Evolutionary conservation across 306 rosid genomes (phyloP), one percentile per base, ranked within the genome.

Genomic region (Gastrolobium bilobum): DNA sequence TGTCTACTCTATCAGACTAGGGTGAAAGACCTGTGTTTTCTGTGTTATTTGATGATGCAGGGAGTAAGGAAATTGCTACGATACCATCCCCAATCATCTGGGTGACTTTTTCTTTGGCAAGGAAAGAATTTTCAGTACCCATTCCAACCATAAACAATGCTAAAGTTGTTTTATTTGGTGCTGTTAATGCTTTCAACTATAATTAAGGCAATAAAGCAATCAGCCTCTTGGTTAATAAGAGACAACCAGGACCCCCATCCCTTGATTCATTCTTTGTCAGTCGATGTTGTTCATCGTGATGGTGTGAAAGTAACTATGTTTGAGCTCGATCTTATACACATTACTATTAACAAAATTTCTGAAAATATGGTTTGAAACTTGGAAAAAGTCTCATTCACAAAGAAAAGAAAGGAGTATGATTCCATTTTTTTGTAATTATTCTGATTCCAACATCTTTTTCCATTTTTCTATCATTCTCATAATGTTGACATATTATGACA

Each of bases 331-430:
- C 30, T 33, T 50, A n/a, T 42, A 7, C 2, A 30, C 73, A 47
- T 30, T 46, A 48, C 7, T 14, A 44, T 44, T 2, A 66, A 9
- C 15, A 71, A 71, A 39, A n/a, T 38, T 38, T 39, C 31, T 15
- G 31, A 51, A 29, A 31, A 51, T 11, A 5, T 1, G 1, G 6
- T 44, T 47, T 26, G 8, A 51, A 38, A 51, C 53, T 29, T 26
- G 78, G n/a, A 56, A 72, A 29, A 13, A 11, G 44, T 30, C 4
- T 6, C 78, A n/a, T 50, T 63, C 30, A 10, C 13, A n/a, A 59
- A 69, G 4, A 20, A 20, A 20, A 48, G 59, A 76, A 66, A 67
- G 46, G 15, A 71, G 48, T 42, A 50, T 46, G 33, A n/a, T 56
- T 38, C 15, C 63, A 15, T 29, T 33, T 31, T 34, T 33, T 62